A percentile compares a stretch with the other conserved stretches of the same genome.
These are phyloP conservation scores for Gossypium sturtianum DNA, from an alignment of 345 rosid genomes.

Conservation along the genomic window DNA sequence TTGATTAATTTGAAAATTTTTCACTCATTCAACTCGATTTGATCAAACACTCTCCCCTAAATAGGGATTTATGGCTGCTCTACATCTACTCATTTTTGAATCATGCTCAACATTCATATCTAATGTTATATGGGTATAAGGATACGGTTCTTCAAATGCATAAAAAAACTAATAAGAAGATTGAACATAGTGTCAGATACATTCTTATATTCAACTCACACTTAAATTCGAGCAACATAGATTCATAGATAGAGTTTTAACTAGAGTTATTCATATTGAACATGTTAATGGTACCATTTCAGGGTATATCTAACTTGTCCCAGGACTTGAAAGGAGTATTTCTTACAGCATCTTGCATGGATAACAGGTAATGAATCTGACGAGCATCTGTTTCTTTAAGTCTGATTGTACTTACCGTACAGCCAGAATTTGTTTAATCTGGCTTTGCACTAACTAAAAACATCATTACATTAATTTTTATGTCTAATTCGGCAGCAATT, in stretches of 20 bases:
- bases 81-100: no score
- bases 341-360: constrained; percentile 92
- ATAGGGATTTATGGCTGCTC: no score
- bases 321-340: constrained; percentile 74
- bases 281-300: constrained; percentile 16
- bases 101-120: no score
- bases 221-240: no score
- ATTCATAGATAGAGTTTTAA: not conserved
- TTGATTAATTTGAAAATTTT: no score
- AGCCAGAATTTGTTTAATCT: not conserved
- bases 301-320: constrained; percentile 86
- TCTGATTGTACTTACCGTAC: not conserved
- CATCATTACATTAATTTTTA: not conserved
- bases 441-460: not conserved
- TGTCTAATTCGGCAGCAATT: not conserved
- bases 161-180: no score
- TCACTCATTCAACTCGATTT: no score
- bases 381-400: not conserved
- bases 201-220: no score
- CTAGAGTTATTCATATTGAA: not conserved
- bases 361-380: constrained; percentile 46
- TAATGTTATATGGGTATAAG: no score
- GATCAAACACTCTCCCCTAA: no score
- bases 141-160: no score
- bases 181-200: no score